Base-by-base conservation (phyloP, 257 asterid genomes). In the Gynochthodes officinalis region DNA sequence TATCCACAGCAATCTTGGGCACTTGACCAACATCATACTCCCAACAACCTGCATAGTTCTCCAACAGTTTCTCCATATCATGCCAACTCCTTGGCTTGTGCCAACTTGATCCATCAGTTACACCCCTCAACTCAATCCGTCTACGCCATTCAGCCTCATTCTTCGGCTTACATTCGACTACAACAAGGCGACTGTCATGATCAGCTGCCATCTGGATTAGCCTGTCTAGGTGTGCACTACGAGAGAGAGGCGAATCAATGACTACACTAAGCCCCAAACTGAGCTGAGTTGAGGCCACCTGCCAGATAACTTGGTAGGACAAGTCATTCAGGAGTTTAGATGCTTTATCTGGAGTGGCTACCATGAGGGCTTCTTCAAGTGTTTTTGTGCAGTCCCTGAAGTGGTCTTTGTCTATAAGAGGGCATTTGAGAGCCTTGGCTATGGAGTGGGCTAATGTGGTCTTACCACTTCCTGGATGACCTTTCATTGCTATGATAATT, bases 391-490 rank as follows among this genome's bases (percentile, higher is more conserved):
- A 81, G 28, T 84, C 92, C 19, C 89, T 90, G 74, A 86, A 84
- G 46, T 91, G 91, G 70, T 91, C 95, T 78, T 91, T 89, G 86
- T 91, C 97, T 14, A 87, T 21, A 0, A 89, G 79, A 13, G 96
- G 96, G 68, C 79, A 89, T 71, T 76, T 86, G 39, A 89, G 92
- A 49, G 76, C 21, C 57, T 64, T 82, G 11, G 96, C 91, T 23
- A 87, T 32, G 73, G 88, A 86, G 50, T 43, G 59, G 25, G 95
- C 96, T 6, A 87, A 69, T 7, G 97, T 87, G 85, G 81, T 86
- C 79, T 89, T 89, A 0, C 97, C 96, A n/a, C 88, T 87, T 2
- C 96, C 97, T 2, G 95, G 97, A 78, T 91, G 97, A 35, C 97
- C 97, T 76, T 91, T 91, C 96, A 91, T 84, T 19, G 95, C 95